phyloP scores from a whole-genome alignment of 805 yeast genomes.

The Hanseniaspora mollemarum region DNA sequence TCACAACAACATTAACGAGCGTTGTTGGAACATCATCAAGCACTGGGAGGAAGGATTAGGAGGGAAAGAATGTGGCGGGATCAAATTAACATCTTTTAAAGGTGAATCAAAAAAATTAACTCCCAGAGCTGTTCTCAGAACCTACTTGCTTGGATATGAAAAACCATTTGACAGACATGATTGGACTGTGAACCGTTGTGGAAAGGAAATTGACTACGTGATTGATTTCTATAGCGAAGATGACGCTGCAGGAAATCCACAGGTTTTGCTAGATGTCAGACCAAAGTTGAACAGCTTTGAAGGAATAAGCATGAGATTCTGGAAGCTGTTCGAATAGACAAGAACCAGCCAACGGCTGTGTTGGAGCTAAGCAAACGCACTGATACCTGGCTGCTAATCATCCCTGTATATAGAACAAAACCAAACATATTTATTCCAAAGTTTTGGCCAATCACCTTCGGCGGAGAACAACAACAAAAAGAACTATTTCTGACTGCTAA shows the following conservation, averaged over 20 bases:
- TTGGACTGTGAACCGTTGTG: constrained; percentile 83
- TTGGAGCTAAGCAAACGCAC: no score
- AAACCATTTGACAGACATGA: constrained; percentile 94
- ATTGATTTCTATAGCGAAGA: constrained; percentile 67
- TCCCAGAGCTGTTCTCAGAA: constrained; percentile 70
- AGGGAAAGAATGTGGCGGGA: constrained; percentile 66
- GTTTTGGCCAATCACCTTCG: no score
- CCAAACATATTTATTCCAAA: no score
- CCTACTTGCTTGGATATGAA: constrained; percentile 51
- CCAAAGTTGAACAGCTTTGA: constrained; percentile 78
- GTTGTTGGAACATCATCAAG: constrained; percentile 77
- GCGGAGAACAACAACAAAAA: no score
- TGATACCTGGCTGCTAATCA: no score
- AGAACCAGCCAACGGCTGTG: background rate
- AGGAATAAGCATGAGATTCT: constrained; percentile 62
- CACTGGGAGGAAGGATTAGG: constrained; percentile 64
- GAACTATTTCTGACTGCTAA: no score
- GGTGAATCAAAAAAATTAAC: constrained; percentile 80
- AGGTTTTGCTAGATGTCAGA: constrained; percentile 74
- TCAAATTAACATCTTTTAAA: constrained; percentile 70
- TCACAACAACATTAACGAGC: constrained; percentile 85
- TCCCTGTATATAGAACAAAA: no score
- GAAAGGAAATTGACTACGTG: constrained; percentile 72
- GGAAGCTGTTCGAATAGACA: constrained; percentile 47
- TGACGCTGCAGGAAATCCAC: constrained; percentile 35